Conservation (phyloP, 2,329 filamentous ascomycete genomes). For the Ascomycota sp. region DNA sequence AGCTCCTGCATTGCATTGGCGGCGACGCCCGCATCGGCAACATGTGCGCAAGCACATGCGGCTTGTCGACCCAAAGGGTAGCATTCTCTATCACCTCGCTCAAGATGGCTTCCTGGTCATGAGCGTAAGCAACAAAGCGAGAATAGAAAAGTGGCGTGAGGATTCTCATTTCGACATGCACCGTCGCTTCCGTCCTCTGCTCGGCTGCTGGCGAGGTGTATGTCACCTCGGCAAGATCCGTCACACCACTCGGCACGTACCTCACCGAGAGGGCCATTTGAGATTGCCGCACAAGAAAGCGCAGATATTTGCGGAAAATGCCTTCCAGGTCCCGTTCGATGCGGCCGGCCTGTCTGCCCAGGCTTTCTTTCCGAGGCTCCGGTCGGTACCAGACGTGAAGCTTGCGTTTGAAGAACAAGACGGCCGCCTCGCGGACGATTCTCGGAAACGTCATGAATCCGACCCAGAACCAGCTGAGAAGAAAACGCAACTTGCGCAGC, state of each 20-base stretch:
- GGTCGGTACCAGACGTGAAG: conserved; percentile 44
- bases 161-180: conserved; percentile 31
- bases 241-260: conserved; percentile 30
- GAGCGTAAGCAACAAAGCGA: conserved; percentile 38
- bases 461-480: conserved; percentile 42
- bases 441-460: conserved; percentile 42
- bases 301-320: conserved; percentile 25
- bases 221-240: conserved; percentile 13
- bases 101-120: conserved; percentile 38
- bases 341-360: conserved; percentile 27
- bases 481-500: conserved; percentile 21
- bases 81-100: conserved; percentile 34
- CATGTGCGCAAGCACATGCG: conserved; percentile 25
- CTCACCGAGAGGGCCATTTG: conserved; percentile 22
- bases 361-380: conserved; percentile 33
- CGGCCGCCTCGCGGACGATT: conserved; percentile 36
- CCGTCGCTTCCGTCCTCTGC: conserved; percentile 3
- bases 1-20: conserved; percentile 12
- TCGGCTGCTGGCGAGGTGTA: conserved; percentile 13
- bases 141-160: conserved; percentile 45
- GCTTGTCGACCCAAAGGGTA: conserved; percentile 33
- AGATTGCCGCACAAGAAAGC: conserved; percentile 24
- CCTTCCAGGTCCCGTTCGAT: conserved; percentile 25
- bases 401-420: conserved; percentile 30
- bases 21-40: conserved; percentile 18